Percentiles rank a stretch among this genome's conserved stretches.
Evolutionary conservation across 192 early-diverging fungal species (phyloP).

Genomic region (Coemansia sp.): DNA sequence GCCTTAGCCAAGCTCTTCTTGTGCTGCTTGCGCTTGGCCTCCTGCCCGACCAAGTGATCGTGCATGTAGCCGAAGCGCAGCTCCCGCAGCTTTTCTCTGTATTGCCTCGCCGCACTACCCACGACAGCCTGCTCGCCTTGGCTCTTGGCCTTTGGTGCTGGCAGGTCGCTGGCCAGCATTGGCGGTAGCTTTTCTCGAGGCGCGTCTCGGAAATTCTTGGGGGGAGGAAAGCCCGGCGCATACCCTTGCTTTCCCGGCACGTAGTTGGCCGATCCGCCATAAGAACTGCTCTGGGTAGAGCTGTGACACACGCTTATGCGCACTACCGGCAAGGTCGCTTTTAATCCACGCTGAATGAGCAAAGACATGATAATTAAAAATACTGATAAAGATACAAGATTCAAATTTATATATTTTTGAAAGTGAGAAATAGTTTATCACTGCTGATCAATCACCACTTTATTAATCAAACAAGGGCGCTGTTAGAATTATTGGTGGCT

Average conservation of each 20-base stretch:
- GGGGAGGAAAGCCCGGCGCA: slow-evolving; percentile 58
- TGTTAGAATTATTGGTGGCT: neutral
- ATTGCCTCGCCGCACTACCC: slow-evolving; percentile 22
- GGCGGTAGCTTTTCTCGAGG: slow-evolving; percentile 12
- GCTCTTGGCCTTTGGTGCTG: slow-evolving; percentile 15
- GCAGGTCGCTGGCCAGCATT: slow-evolving; percentile 21
- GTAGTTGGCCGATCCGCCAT: slow-evolving; percentile 45
- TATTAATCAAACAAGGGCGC: neutral
- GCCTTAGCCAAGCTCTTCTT: slow-evolving; percentile 5
- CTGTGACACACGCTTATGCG: neutral
- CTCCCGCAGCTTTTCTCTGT: slow-evolving; percentile 33
- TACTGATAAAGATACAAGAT: neutral
- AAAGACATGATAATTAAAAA: neutral
- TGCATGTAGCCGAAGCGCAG: slow-evolving; percentile 38
- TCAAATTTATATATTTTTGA: neutral
- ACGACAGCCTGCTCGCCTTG: slow-evolving; percentile 15
- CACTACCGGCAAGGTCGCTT: neutral
- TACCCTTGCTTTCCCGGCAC: slow-evolving; percentile 54
- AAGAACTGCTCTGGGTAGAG: slow-evolving; percentile 1
- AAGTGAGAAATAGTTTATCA: neutral
- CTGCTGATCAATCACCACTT: neutral
- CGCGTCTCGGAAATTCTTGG: slow-evolving; percentile 19
- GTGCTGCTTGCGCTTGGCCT: slow-evolving; percentile 23
- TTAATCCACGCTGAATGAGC: slow-evolving; percentile 8
- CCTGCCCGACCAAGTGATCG: slow-evolving; percentile 21